Conservation (phyloP, 768 basidiomycete genomes). For the Hirschioporus abietinus region DNA sequence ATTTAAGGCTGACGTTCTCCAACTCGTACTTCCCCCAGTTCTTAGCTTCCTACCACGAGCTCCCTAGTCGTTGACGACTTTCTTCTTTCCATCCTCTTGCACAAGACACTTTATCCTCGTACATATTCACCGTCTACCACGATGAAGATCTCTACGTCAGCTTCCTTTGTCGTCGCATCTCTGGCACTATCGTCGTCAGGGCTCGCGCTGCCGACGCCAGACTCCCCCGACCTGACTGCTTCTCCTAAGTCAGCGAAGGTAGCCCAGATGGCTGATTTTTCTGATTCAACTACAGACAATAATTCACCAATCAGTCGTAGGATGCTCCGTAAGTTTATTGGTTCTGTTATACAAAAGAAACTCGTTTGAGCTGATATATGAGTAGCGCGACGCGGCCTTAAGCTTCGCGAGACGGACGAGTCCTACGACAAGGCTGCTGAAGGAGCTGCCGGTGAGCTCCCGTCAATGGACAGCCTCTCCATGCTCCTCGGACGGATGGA, state of each 20-base stretch:
- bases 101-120: neutral
- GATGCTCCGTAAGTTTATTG: neutral
- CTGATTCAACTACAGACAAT: neutral
- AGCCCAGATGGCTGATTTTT: neutral
- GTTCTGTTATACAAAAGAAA: neutral
- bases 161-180: slow-evolving; percentile 3
- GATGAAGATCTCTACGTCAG: neutral
- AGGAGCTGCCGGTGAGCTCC: no score
- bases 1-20: neutral
- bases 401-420: neutral
- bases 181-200: slow-evolving; percentile 2
- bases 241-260: neutral
- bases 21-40: neutral
- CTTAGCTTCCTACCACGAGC: neutral
- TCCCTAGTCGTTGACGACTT: neutral
- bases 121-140: neutral
- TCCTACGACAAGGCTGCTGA: neutral
- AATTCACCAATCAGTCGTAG: slow-evolving; percentile 1
- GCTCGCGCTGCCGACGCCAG: neutral
- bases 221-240: slow-evolving; percentile 2
- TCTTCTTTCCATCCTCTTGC: neutral
- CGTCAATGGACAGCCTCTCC: neutral
- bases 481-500: neutral
- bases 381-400: neutral
- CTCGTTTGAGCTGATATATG: neutral